Conservation (phyloP, 2,329 filamentous ascomycete genomes). For the Ophiostoma populinum region DNA sequence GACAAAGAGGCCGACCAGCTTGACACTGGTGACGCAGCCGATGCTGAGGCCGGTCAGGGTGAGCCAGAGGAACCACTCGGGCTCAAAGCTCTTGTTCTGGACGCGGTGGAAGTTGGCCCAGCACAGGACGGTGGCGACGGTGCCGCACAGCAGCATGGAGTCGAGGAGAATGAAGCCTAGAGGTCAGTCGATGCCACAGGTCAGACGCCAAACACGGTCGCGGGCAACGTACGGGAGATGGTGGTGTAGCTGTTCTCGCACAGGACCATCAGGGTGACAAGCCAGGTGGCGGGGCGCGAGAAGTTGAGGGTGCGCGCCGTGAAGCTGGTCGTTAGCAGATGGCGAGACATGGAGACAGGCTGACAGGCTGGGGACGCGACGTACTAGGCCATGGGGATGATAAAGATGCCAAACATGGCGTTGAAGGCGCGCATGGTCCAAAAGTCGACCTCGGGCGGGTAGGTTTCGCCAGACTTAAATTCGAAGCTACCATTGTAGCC, state of each 20-base stretch:
- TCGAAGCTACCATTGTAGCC: constrained; percentile 99
- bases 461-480: constrained; percentile 95
- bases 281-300: constrained; percentile 74
- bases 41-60: constrained; percentile 88
- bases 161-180: constrained; percentile 75
- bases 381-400: constrained; percentile 73
- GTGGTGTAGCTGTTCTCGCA: constrained; percentile 99
- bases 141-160: constrained; percentile 97
- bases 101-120: constrained; percentile 93
- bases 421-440: constrained; percentile 99
- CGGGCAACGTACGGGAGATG: constrained; percentile 49
- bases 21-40: constrained; percentile 95
- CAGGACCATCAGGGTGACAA: constrained; percentile 89
- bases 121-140: constrained; percentile 92
- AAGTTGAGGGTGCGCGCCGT: constrained; percentile 85
- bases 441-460: constrained; percentile 86
- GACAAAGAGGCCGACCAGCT: constrained; percentile 92
- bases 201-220: neutral
- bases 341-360: too few species aligned
- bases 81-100: constrained; percentile 68
- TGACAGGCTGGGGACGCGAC: constrained; percentile 1
- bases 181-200: neutral
- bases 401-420: constrained; percentile 80
- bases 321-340: constrained; percentile 25
- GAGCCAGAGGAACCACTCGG: constrained; percentile 90